Evolutionary conservation across 495 filamentous ascomycete species (phyloP), one percentile per base, ranked within the genome.

Genomic region (Aspergillus conjunctus): DNA sequence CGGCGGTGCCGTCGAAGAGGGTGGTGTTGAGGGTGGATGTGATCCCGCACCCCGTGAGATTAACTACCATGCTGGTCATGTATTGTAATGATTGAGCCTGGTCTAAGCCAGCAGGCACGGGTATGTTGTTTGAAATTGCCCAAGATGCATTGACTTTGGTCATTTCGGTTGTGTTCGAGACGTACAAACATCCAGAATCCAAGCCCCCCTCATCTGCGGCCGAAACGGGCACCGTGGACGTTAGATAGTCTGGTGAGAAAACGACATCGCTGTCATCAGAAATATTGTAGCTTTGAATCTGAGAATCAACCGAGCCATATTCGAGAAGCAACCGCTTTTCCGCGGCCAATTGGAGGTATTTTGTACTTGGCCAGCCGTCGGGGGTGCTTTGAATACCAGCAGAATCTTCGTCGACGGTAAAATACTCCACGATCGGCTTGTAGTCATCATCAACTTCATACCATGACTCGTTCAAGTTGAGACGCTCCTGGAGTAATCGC

Each of bases 341-440:
- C 15, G 77, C 70, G 0, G 77, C 74, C 21, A 86, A 72, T 52
- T 85, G 83, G 31, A 87, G 66, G 61, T 77, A 88, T 26, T 79
- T 77, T 39, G 81, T 76, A 12, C 78, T 79, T 1, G 87, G 87
- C 87, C 87, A 89, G 12, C 87, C 86, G 66, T 88, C 81, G 11
- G 79, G 73, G 1, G 83, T 87, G 41, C 76, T 79, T n/a, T 78
- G 71, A 11, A 71, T 66, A 21, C 72, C 75, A 6, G 72, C 51
- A 22, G 67, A 37, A 41, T 70, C 68, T 22, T 63, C 54, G 30
- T 77, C 59, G 7, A 79, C 74, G 2, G 72, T 77, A 58, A 80
- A 87, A 61, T 88, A 89, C 26, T 78, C 74, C 6, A 69, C 60
- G 44, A 80, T 75, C 2, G 85, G 84, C 58, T 79, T 73, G 54